Base-by-base conservation (phyloP, 257 asterid genomes). In the Orobanche coerulescens region DNA sequence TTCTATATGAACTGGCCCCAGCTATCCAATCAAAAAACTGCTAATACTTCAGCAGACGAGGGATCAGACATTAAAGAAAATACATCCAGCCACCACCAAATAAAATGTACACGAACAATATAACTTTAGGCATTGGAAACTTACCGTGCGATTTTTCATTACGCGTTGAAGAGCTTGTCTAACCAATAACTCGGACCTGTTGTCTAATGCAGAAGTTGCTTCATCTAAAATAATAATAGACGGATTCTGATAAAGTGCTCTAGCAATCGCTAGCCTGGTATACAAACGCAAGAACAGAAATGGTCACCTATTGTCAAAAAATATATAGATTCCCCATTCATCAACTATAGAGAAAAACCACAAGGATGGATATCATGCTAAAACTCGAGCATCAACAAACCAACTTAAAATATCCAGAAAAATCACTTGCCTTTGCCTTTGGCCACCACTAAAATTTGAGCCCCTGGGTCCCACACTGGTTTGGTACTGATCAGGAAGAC, bases 121-220 rank as follows among this genome's bases (percentile, higher is more conserved):
- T 40, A 48, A 6, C 4, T 4, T 28, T n/a, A n/a, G n/a, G n/a
- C 23, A 22, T 37, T 26, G 46, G 18, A 56, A 56, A 0, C 86
- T 76, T 71, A 91, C 98, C n/a, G 98, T 85, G 24, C 94, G 95
- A 40, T 85, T 72, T 69, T 81, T 84, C 95, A 83, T 74, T 46
- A 91, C 74, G 31, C 84, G 81, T 68, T 88, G 88, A 77, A 91
- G 76, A 70, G 98, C 96, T 75, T 72, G 83, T 64, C 98, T 84
- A 64, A 91, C 95, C 79, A 85, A 54, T 23, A 79, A 61, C 86
- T 91, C 98, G 9, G 98, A 88, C 66, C 78, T 74, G 82, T 88
- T 78, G 75, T 91, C 98, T 63, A 91, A 75, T 26, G 96, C 96
- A 49, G 96, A 91, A 75, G 95, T 91, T 50, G 98, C 98, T 82